Percentiles rank a stretch among this genome's conserved stretches.
phyloP scores from a whole-genome alignment of 768 basidiomycete species.

The Trametes gibbosa region DNA sequence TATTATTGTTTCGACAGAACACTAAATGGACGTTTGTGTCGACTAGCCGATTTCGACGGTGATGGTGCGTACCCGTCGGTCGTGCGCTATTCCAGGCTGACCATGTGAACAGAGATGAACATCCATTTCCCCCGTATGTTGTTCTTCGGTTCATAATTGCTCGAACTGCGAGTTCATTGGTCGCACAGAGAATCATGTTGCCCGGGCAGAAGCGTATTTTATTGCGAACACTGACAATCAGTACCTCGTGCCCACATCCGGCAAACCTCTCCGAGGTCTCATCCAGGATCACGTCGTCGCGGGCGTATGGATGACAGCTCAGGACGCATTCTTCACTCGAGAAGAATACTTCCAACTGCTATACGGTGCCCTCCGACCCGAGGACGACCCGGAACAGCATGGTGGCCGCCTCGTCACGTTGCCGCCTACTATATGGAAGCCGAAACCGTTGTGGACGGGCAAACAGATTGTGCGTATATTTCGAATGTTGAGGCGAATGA shows the following conservation, averaged over 20 bases:
- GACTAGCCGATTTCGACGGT: constrained; percentile 89
- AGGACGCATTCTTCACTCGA: constrained; percentile 90
- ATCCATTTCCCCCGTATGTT: constrained; percentile 95
- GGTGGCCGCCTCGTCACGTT: constrained; percentile 71
- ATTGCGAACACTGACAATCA: constrained; percentile 99
- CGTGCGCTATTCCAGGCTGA: constrained; percentile 5
- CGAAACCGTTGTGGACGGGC: constrained; percentile 91
- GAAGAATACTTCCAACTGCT: constrained; percentile 96
- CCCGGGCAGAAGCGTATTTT: constrained; percentile 89
- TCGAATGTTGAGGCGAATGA: not conserved
- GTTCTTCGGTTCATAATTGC: not conserved
- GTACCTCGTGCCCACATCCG: constrained; percentile 98
- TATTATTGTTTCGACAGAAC: not conserved
- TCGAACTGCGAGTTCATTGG: not conserved
- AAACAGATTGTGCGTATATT: constrained; percentile 81
- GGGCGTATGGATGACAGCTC: constrained; percentile 98
- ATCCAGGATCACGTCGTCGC: constrained; percentile 99
- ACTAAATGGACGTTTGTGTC: not conserved
- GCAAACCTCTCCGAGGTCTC: constrained; percentile 93
- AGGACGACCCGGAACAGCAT: constrained; percentile 60
- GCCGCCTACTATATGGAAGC: constrained; percentile 92
- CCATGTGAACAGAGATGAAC: constrained; percentile 80
- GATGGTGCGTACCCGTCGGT: constrained; percentile 54
- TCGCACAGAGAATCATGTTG: constrained; percentile 82
- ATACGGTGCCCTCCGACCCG: constrained; percentile 90